Percentiles rank a stretch among this genome's conserved stretches.
Conservation (phyloP, 2,329 filamentous ascomycete genomes). For the Ceratocystis alfenasii region DNA sequence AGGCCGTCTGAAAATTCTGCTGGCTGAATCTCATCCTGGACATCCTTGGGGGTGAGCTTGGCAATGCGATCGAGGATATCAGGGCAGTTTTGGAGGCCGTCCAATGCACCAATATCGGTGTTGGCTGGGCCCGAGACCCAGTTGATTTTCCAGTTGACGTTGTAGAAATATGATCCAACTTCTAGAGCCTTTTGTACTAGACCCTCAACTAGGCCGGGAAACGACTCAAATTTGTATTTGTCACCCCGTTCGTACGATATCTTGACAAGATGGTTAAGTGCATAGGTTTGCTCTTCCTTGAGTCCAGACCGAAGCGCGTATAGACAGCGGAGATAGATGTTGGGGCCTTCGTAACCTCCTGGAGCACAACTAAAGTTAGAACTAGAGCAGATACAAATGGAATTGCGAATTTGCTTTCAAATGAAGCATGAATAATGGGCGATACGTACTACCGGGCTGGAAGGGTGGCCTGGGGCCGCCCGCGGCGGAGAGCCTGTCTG, state of each 20-base stretch:
- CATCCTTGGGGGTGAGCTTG: conserved; percentile 45
- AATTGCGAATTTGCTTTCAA: no score
- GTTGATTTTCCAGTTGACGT: conserved; percentile 67
- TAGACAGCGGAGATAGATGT: conserved; percentile 83
- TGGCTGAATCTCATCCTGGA: conserved; percentile 60
- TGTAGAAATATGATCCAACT: conserved; percentile 65
- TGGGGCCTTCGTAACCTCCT: conserved; percentile 60
- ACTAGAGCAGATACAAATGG: background rate
- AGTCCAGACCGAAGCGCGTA: conserved; percentile 72
- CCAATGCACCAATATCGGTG: conserved; percentile 37
- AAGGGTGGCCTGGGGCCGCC: conserved; percentile 35
- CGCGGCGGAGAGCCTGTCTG: conserved; percentile 33
- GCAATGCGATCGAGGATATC: conserved; percentile 55
- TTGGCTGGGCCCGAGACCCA: conserved; percentile 45
- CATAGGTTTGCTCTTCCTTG: conserved; percentile 76
- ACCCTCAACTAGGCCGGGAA: conserved; percentile 75
- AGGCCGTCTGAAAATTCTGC: conserved; percentile 58
- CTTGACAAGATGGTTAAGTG: conserved; percentile 83
- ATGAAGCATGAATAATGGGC: no score
- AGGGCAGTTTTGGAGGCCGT: conserved; percentile 40
- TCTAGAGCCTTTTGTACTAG: conserved; percentile 75
- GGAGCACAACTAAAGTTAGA: conserved; percentile 14
- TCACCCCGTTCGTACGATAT: conserved; percentile 91
- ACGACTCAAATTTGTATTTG: conserved; percentile 90
- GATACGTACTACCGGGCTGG: conserved; percentile 50